Evolutionary conservation across 1,284 basidiomycete genomes (phyloP).

Genomic region (Cryptococcus sp.): DNA sequence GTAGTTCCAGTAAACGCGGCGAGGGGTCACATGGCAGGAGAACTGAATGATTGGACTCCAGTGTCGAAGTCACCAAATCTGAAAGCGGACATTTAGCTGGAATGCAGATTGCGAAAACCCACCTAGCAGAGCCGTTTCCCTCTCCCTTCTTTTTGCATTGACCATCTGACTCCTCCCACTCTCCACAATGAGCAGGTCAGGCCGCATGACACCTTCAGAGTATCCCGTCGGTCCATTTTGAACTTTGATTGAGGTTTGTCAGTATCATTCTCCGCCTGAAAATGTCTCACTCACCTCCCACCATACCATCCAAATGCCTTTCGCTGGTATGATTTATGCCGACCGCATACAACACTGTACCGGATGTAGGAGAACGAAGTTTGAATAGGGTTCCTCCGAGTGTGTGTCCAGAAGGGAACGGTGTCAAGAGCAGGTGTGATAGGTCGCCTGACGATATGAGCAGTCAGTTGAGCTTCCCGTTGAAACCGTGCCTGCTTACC

Average conservation of each 20-base stretch:
- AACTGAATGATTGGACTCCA: slow-evolving; percentile 75
- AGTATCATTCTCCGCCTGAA: slow-evolving; percentile 41
- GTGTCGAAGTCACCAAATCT: slow-evolving; percentile 84
- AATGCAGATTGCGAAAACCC: slow-evolving; percentile 25
- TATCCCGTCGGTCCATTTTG: slow-evolving; percentile 58
- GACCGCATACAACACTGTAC: slow-evolving; percentile 93
- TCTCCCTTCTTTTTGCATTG: slow-evolving; percentile 85
- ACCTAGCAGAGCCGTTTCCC: slow-evolving; percentile 88
- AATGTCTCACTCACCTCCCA: slow-evolving; percentile 58
- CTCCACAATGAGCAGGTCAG: slow-evolving; percentile 92
- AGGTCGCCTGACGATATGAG: slow-evolving; percentile 35
- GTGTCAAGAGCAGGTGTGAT: slow-evolving; percentile 78
- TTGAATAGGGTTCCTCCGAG: slow-evolving; percentile 99
- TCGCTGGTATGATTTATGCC: slow-evolving; percentile 97
- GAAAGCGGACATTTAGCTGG: slow-evolving; percentile 14
- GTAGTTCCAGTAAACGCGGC: slow-evolving; percentile 86
- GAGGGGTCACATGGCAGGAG: slow-evolving; percentile 92
- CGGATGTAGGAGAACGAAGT: slow-evolving; percentile 92
- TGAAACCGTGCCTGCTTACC: slow-evolving; percentile 59
- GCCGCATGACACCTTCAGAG: slow-evolving; percentile 76
- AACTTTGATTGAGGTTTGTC: slow-evolving; percentile 5
- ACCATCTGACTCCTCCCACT: slow-evolving; percentile 78
- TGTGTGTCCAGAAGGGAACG: slow-evolving; percentile 93
- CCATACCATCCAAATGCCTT: slow-evolving; percentile 92
- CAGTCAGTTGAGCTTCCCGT: background rate